Conservation (phyloP, 177 flowering plant genomes). For the Vitis hybrid region DNA sequence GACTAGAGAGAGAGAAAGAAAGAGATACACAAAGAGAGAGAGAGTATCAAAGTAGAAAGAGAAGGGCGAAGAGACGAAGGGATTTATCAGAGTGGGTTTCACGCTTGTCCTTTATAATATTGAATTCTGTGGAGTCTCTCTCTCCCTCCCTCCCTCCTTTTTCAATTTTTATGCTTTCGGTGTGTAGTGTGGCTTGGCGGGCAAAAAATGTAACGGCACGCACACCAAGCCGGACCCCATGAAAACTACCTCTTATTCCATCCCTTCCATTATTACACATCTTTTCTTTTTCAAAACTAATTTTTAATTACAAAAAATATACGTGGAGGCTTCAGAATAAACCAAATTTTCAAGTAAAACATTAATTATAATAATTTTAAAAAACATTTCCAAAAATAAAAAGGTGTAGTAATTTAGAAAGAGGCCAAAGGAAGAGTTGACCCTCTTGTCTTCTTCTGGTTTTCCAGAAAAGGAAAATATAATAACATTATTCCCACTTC, state of each 20-base stretch:
- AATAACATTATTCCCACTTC: too few relatives aligned
- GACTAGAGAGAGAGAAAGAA: not conserved
- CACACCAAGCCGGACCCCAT: constrained; percentile 33
- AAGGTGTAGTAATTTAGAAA: too few relatives aligned
- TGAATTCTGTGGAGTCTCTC: not conserved
- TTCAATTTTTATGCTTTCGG: constrained; percentile 25
- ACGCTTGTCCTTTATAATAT: constrained; percentile 24
- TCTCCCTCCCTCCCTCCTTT: not conserved
- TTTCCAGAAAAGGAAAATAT: too few relatives aligned
- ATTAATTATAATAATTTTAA: too few relatives aligned
- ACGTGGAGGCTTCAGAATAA: too few relatives aligned
- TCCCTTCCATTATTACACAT: not conserved
- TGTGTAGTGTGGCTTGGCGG: constrained; percentile 22
- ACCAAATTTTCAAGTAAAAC: too few relatives aligned
- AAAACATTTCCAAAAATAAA: too few relatives aligned
- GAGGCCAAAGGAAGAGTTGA: too few relatives aligned
- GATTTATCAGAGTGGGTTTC: constrained; percentile 23
- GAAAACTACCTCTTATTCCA: constrained; percentile 24
- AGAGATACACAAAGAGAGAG: constrained; percentile 3
- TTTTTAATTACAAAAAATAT: too few relatives aligned
- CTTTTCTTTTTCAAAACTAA: too few relatives aligned
- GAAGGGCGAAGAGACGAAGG: not conserved
- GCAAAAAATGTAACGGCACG: constrained; percentile 23
- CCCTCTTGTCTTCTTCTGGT: too few relatives aligned
- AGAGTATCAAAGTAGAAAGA: not conserved